Conservation (phyloP, 23 red algal genomes). For the Porphyridium purpureum region DNA sequence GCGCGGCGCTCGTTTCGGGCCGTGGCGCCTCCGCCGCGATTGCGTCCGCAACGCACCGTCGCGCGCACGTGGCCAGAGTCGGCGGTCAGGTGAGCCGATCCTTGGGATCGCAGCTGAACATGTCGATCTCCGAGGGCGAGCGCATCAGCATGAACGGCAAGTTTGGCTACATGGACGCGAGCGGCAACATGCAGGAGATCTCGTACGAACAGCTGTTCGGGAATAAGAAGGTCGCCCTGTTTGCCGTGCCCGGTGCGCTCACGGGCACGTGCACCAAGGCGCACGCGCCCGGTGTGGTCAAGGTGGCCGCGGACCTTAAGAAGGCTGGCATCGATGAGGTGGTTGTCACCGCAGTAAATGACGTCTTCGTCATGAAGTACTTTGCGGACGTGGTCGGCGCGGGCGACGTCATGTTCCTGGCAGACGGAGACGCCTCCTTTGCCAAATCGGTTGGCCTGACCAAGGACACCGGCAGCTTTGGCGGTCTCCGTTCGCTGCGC, state of each 20-base stretch:
- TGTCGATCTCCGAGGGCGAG: constrained; percentile 37
- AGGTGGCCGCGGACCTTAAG: constrained; percentile 16
- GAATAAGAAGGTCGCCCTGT: constrained; percentile 67
- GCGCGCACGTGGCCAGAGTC: too few relatives aligned
- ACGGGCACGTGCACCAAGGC: constrained; percentile 66
- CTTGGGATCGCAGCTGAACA: too few relatives aligned
- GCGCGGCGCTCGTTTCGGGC: too few relatives aligned
- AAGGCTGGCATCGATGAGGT: constrained; percentile 54
- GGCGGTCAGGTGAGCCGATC: too few relatives aligned
- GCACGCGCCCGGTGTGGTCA: constrained; percentile 59
- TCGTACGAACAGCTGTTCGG: constrained; percentile 21
- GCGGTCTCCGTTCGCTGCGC: constrained; percentile 47
- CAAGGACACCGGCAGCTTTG: constrained; percentile 77
- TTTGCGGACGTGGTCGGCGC: constrained; percentile 40
- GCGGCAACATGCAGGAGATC: constrained; percentile 22
- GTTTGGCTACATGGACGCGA: constrained; percentile 17
- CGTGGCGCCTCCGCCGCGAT: too few relatives aligned
- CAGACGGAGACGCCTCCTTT: constrained; percentile 69
- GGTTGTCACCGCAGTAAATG: constrained; percentile 64
- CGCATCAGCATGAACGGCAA: constrained; percentile 23
- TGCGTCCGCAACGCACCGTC: too few relatives aligned
- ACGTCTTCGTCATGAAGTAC: constrained; percentile 77
- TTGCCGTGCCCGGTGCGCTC: constrained; percentile 67
- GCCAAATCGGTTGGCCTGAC: constrained; percentile 45
- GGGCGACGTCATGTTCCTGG: constrained; percentile 47